phyloP scores from a whole-genome alignment of 2,329 filamentous ascomycete genomes.

The Zymoseptoria brevis region DNA sequence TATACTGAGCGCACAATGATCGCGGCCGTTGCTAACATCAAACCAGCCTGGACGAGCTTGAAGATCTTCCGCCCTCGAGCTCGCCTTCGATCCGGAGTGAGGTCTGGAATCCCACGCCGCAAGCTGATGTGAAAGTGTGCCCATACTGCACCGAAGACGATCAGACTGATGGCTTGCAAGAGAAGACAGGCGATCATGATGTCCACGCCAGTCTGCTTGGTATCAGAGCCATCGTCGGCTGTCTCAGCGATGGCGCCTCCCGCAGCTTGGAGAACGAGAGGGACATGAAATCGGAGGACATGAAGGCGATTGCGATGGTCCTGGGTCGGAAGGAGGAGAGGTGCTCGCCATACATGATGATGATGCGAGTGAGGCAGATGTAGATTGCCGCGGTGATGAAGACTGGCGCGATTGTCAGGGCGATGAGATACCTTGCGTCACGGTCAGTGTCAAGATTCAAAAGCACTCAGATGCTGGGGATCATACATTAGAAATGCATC shows the following conservation, averaged over 20 bases:
- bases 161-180: conserved; percentile 46
- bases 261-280: conserved; percentile 49
- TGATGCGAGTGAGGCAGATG: conserved; percentile 50
- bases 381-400: conserved; percentile 51
- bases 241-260: conserved; percentile 50
- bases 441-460: too few species aligned
- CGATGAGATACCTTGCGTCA: conserved; percentile 41
- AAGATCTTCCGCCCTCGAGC: not conserved
- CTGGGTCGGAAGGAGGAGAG: conserved; percentile 16
- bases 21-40: conserved; percentile 47
- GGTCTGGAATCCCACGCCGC: not conserved
- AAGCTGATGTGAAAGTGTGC: conserved; percentile 25
- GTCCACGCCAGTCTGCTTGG: conserved; percentile 42
- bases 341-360: conserved; percentile 44
- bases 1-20: conserved; percentile 60
- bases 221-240: conserved; percentile 15
- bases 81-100: not conserved
- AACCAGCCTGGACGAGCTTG: conserved; percentile 24
- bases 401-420: conserved; percentile 50
- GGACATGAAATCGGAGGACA: conserved; percentile 48
- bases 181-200: conserved; percentile 52
- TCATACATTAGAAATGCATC: conserved; percentile 19
- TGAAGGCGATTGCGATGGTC: conserved; percentile 48
- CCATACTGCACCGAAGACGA: conserved; percentile 38
- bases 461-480: too few species aligned